phyloP scores from a whole-genome alignment of 139 green algal species.

The Spirogloea muscicola region DNA sequence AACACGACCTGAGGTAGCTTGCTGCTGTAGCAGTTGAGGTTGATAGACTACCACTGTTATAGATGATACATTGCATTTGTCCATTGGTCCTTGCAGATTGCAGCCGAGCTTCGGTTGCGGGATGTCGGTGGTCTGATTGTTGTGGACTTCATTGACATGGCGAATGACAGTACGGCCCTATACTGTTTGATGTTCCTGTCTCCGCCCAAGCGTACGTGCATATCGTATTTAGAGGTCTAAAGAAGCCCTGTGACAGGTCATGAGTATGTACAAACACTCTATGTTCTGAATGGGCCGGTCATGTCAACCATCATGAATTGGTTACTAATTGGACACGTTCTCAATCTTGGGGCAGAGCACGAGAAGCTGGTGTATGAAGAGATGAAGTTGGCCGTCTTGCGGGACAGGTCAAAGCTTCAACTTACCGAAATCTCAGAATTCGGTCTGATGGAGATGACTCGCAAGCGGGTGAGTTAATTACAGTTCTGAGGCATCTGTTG shows the following conservation, averaged over 20 bases:
- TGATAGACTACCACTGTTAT: too few species aligned
- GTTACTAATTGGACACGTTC: too few species aligned
- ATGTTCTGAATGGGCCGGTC: too few species aligned
- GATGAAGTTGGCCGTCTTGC: slow-evolving; percentile 1
- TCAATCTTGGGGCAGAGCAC: slow-evolving; percentile 23
- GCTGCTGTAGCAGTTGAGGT: too few species aligned
- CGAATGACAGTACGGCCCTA: background rate
- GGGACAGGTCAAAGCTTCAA: slow-evolving; percentile 24
- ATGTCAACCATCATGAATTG: too few species aligned
- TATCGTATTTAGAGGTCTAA: background rate
- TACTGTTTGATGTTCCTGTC: background rate
- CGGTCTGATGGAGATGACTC: slow-evolving; percentile 43
- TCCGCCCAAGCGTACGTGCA: background rate
- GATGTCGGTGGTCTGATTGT: slow-evolving; percentile 45
- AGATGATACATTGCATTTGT: too few species aligned
- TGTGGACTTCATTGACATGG: slow-evolving; percentile 50
- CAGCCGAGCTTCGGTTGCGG: slow-evolving; percentile 29
- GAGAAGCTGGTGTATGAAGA: slow-evolving; percentile 40
- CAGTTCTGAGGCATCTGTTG: too few species aligned
- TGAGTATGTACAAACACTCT: background rate
- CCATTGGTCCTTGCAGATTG: slow-evolving; percentile 43
- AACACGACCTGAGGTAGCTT: too few species aligned
- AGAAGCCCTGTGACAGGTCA: background rate
- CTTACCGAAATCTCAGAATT: slow-evolving; percentile 33
- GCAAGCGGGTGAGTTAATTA: slow-evolving; percentile 12